phyloP scores from a whole-genome alignment of 73 alveolate genomes.

The Paramecium bursaria region DNA sequence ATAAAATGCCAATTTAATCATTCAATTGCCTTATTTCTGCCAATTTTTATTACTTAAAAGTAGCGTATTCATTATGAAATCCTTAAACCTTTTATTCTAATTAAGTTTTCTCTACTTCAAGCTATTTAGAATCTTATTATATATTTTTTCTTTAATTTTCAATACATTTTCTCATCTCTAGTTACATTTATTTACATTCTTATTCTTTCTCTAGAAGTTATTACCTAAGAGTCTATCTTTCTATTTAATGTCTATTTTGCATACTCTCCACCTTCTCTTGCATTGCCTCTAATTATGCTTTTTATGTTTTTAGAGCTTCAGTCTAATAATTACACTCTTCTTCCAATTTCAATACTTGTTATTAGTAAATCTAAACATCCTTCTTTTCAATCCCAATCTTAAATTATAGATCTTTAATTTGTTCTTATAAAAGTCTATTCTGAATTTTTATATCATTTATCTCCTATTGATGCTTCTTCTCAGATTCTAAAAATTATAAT shows the following conservation, averaged over 20 bases:
- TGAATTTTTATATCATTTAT: not conserved
- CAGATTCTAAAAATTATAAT: not conserved
- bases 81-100: slow-evolving; percentile 17
- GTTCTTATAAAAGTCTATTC: not conserved
- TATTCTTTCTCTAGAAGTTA: not conserved
- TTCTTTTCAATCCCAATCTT: slow-evolving; percentile 26
- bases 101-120: slow-evolving; percentile 15
- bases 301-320: slow-evolving; percentile 15
- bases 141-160: slow-evolving; percentile 2
- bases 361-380: slow-evolving; percentile 10
- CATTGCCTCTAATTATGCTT: not conserved
- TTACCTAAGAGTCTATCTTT: not conserved
- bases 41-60: not conserved
- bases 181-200: slow-evolving; percentile 9
- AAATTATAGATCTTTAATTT: slow-evolving; percentile 7
- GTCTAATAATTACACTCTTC: slow-evolving; percentile 27
- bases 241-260: not conserved
- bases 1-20: not conserved
- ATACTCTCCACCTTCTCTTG: slow-evolving; percentile 1
- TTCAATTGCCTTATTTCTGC: not conserved
- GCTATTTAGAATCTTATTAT: not conserved
- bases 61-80: not conserved
- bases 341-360: slow-evolving; percentile 44
- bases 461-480: not conserved
- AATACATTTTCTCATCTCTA: slow-evolving; percentile 40